These are phyloP conservation scores for Oldenlandia corymbosa DNA, from an alignment of 257 asterid genomes.

Conservation along the genomic window DNA sequence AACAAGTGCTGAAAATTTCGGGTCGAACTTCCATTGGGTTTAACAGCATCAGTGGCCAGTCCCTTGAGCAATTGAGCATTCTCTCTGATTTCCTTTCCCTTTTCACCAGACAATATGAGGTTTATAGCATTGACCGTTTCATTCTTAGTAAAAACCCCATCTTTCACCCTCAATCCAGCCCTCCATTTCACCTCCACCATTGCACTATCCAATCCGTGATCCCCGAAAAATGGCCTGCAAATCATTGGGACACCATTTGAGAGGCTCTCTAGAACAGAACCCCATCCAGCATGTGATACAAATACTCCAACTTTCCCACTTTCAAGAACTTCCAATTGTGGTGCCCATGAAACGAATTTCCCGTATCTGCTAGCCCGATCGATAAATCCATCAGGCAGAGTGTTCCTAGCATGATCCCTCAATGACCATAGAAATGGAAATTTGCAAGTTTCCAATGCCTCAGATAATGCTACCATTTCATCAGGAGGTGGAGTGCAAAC, in stretches of 20 bases:
- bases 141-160: constrained; percentile 8
- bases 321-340: constrained; percentile 43
- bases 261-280: constrained; percentile 54
- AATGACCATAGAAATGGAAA: constrained; percentile 13
- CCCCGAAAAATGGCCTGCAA: constrained; percentile 72
- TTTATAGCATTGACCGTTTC: constrained; percentile 8
- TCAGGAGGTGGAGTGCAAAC: constrained; percentile 1
- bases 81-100: constrained; percentile 8
- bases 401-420: constrained; percentile 11
- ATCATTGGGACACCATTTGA: constrained; percentile 52
- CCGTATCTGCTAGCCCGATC: constrained; percentile 28
- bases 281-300: constrained; percentile 75
- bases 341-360: constrained; percentile 48
- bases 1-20: background rate
- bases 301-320: constrained; percentile 42
- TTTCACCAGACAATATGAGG: constrained; percentile 3
- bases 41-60: constrained; percentile 2
- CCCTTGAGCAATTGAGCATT: constrained; percentile 6
- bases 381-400: constrained; percentile 47
- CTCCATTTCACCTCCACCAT: constrained; percentile 31
- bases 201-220: constrained; percentile 46
- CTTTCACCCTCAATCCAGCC: constrained; percentile 5
- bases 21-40: constrained; percentile 12
- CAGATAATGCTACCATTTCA: constrained; percentile 2
- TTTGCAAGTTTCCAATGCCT: constrained; percentile 5